These are phyloP conservation scores for Patellifolia procumbens DNA, from an alignment of 179 eudicot genomes.

Conservation along the genomic window DNA sequence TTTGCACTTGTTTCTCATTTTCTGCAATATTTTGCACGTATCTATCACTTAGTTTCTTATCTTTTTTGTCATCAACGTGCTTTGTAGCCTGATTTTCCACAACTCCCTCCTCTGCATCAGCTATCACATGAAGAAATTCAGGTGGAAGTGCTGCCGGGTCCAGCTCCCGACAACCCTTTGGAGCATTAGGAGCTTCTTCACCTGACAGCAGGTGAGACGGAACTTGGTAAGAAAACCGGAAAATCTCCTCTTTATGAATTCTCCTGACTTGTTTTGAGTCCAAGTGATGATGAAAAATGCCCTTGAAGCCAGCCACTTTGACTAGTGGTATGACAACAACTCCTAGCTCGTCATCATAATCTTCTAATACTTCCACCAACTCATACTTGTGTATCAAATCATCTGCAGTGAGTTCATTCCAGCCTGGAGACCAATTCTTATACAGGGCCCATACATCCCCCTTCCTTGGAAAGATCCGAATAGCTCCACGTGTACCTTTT, in stretches of 20 bases:
- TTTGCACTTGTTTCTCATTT: slow-evolving; percentile 7
- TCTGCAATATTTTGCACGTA: slow-evolving; percentile 14
- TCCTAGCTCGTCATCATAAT: slow-evolving; percentile 49
- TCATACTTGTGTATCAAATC: slow-evolving; percentile 82
- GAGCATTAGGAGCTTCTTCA: slow-evolving; percentile 49
- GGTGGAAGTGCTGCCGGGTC: slow-evolving; percentile 93
- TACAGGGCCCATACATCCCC: slow-evolving; percentile 96
- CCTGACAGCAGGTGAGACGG: slow-evolving; percentile 66
- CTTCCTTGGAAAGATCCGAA: slow-evolving; percentile 61
- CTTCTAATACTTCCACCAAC: slow-evolving; percentile 75
- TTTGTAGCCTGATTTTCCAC: slow-evolving; percentile 27
- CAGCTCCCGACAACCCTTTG: slow-evolving; percentile 85
- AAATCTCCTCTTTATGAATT: slow-evolving; percentile 69
- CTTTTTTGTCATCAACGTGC: slow-evolving; percentile 12
- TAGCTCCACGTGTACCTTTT: slow-evolving; percentile 58
- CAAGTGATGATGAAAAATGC: slow-evolving; percentile 60
- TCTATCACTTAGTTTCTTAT: slow-evolving; percentile 12
- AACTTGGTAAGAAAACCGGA: slow-evolving; percentile 83
- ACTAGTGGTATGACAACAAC: slow-evolving; percentile 65
- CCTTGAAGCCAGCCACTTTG: slow-evolving; percentile 82
- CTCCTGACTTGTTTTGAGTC: slow-evolving; percentile 47
- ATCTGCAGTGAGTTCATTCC: slow-evolving; percentile 69
- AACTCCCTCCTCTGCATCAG: slow-evolving; percentile 23
- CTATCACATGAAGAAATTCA: slow-evolving; percentile 45
- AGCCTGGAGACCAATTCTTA: slow-evolving; percentile 83